These are phyloP conservation scores for Elaeis guineensis DNA, from an alignment of 176 grass and related monocot genomes.

Conservation along the genomic window DNA sequence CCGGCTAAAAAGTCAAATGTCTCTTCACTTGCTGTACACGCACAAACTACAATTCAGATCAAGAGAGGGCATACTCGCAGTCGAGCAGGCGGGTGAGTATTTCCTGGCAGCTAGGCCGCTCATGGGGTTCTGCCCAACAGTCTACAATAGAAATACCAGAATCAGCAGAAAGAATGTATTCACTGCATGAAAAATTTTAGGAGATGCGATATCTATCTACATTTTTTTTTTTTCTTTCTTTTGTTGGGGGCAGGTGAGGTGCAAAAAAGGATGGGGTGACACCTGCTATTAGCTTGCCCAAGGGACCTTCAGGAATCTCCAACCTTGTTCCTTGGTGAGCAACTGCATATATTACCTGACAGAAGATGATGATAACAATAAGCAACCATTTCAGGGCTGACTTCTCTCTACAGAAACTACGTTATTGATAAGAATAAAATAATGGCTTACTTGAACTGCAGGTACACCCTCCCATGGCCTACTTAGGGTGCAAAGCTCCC, in stretches of 20 bases:
- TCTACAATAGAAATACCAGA: slow-evolving; percentile 35
- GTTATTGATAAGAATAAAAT: not conserved
- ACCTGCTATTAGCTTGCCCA: slow-evolving; percentile 95
- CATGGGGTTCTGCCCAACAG: slow-evolving; percentile 88
- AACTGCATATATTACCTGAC: slow-evolving; percentile 75
- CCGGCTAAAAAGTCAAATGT: not conserved
- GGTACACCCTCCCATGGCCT: slow-evolving; percentile 90
- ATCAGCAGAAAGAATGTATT: not conserved
- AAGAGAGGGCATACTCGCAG: slow-evolving; percentile 70
- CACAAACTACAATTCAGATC: slow-evolving; percentile 15
- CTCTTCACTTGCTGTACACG: slow-evolving; percentile 17
- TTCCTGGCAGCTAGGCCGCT: slow-evolving; percentile 92
- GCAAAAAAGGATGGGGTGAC: rapidly evolving
- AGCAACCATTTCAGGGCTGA: too few relatives aligned
- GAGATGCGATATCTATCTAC: too few relatives aligned
- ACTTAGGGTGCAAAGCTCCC: slow-evolving; percentile 94
- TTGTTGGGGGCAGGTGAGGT: too few relatives aligned
- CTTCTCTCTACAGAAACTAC: too few relatives aligned
- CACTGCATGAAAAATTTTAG: not conserved
- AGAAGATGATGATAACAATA: slow-evolving; percentile 12
- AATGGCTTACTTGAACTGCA: slow-evolving; percentile 74
- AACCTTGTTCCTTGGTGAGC: slow-evolving; percentile 72
- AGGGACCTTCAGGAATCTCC: slow-evolving; percentile 88
- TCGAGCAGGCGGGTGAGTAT: slow-evolving; percentile 87
- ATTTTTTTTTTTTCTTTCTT: too few relatives aligned